A percentile compares a stretch with the other conserved stretches of the same genome.
These are phyloP conservation scores for Karstenula rhodostoma DNA, from an alignment of 2,329 filamentous ascomycete genomes.

Conservation along the genomic window DNA sequence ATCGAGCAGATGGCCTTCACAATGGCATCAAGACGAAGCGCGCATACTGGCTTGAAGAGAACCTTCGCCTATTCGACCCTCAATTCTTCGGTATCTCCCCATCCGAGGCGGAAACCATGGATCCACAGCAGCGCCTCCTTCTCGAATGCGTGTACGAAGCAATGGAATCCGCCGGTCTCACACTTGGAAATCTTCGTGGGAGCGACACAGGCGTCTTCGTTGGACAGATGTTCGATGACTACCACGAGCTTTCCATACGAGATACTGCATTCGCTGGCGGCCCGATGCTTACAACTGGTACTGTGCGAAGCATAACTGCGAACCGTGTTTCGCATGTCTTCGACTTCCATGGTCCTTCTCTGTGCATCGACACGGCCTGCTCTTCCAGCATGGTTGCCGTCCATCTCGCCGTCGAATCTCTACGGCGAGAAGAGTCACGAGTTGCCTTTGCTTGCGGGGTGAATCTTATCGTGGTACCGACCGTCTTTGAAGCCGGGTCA, in stretches of 20 bases:
- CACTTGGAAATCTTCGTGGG: constrained; percentile 20
- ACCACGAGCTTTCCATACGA: constrained; percentile 22
- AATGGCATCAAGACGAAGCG: constrained; percentile 15
- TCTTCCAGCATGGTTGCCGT: constrained; percentile 41
- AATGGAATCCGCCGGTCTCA: constrained; percentile 25
- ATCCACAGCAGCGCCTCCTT: constrained; percentile 34
- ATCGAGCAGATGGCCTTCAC: constrained; percentile 13
- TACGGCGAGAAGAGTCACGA: constrained; percentile 19
- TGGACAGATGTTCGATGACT: constrained; percentile 22
- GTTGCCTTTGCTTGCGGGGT: constrained; percentile 23
- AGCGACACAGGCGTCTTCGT: constrained; percentile 24
- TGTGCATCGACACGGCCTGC: constrained; percentile 49
- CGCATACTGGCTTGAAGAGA: constrained; percentile 24
- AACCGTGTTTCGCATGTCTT: constrained; percentile 49
- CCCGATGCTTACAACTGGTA: constrained; percentile 29
- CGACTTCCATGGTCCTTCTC: constrained; percentile 43
- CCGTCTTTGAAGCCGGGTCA: constrained; percentile 24
- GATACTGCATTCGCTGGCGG: constrained; percentile 10
- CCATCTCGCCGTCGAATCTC: constrained; percentile 25
- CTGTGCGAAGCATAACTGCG: constrained; percentile 31
- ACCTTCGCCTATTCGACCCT: constrained; percentile 47
- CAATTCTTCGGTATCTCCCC: constrained; percentile 34
- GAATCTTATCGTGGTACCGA: constrained; percentile 10
- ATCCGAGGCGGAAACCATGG: constrained; percentile 31
- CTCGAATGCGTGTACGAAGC: constrained; percentile 11